These are phyloP conservation scores for Agaricus blazei DNA, from an alignment of 768 basidiomycete species.

Conservation along the genomic window DNA sequence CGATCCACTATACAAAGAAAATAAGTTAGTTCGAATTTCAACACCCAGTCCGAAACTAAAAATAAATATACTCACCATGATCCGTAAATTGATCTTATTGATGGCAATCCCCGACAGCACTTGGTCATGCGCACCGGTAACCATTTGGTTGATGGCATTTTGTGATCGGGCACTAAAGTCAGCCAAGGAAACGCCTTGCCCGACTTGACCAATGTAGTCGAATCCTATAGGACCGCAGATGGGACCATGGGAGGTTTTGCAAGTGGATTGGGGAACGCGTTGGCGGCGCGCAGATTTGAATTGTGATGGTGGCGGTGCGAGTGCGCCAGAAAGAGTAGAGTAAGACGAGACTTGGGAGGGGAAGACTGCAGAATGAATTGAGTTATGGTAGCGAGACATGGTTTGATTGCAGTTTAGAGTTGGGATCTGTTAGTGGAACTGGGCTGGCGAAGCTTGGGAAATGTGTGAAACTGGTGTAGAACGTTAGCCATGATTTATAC, in stretches of 20 bases:
- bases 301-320: background rate
- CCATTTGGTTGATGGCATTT: constrained; percentile 7
- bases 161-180: constrained; percentile 10
- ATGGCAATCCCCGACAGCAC: constrained; percentile 7
- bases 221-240: constrained; percentile 30
- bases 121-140: constrained; percentile 11
- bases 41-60: constrained; percentile 9
- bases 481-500: constrained; percentile 4
- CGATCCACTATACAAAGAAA: constrained; percentile 9
- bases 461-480: background rate
- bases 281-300: constrained; percentile 2
- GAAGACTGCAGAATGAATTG: constrained; percentile 9
- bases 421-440: background rate
- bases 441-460: background rate
- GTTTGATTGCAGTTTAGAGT: constrained; percentile 4
- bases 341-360: constrained; percentile 9
- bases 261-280: constrained; percentile 6
- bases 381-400: constrained; percentile 9
- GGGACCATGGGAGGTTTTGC: constrained; percentile 17
- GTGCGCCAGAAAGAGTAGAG: constrained; percentile 7
- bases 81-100: constrained; percentile 10
- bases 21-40: constrained; percentile 8
- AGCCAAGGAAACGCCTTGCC: constrained; percentile 40
- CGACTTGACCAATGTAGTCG: constrained; percentile 33
- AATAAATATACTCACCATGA: constrained; percentile 7